Percentiles rank a stretch among this genome's conserved stretches.
Evolutionary conservation across 2,329 filamentous ascomycete genomes (phyloP).

Genomic region (Epichloe brachyelytri): DNA sequence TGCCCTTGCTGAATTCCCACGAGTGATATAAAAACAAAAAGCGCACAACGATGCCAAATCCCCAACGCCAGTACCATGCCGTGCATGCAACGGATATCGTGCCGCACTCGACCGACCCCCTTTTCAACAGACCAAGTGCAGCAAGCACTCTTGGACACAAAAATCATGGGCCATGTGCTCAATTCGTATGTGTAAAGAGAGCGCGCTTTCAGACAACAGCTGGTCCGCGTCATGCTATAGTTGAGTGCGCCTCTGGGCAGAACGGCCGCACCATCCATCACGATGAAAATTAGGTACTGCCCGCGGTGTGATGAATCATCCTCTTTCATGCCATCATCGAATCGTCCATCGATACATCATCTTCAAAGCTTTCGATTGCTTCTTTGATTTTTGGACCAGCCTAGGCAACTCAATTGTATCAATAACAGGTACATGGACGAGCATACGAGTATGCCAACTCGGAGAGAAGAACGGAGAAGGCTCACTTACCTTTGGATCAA

Average conservation of each 20-base stretch:
- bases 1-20: background rate
- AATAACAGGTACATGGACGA: background rate
- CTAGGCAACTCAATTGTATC: conserved; percentile 29
- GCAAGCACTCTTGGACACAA: background rate
- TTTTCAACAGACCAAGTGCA: background rate
- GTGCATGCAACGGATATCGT: conserved; percentile 2
- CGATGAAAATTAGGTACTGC: no score
- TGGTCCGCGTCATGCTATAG: background rate
- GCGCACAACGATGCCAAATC: background rate
- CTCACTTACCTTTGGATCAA: conserved; percentile 88
- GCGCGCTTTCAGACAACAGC: background rate
- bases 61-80: conserved; percentile 5
- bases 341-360: conserved; percentile 59
- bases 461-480: conserved; percentile 1
- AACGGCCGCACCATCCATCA: background rate
- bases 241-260: background rate
- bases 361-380: conserved; percentile 83
- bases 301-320: no score
- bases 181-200: background rate
- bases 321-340: conserved; percentile 42
- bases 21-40: background rate
- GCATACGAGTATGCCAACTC: background rate
- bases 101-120: background rate
- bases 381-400: conserved; percentile 91
- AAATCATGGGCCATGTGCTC: background rate